Percentiles rank a stretch among this genome's conserved stretches.
phyloP scores from a whole-genome alignment of 352 stramenopile species.

The Globisporangium cystogenes region DNA sequence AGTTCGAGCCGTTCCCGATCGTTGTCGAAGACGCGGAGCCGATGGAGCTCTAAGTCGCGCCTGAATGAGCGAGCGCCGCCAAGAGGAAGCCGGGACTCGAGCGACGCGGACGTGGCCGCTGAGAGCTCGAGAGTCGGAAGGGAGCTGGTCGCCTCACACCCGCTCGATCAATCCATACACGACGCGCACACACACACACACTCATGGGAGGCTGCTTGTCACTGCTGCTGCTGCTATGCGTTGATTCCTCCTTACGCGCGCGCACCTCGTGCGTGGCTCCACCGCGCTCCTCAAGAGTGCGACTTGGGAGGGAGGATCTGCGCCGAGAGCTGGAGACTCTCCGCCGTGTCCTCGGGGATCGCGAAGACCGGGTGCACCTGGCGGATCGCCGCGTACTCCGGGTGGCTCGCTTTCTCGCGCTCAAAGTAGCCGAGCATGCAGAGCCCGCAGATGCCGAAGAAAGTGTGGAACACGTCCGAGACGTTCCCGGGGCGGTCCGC shows the following conservation, averaged over 20 bases:
- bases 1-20: slow-evolving; percentile 69
- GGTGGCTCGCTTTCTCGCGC: slow-evolving; percentile 42
- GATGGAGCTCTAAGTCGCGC: slow-evolving; percentile 71
- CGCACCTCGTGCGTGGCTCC: neutral
- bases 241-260: too few relatives aligned
- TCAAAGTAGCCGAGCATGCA: slow-evolving; percentile 93
- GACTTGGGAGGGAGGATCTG: slow-evolving; percentile 44
- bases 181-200: too few relatives aligned
- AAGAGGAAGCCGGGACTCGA: neutral
- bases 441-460: slow-evolving; percentile 96
- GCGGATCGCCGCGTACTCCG: slow-evolving; percentile 65
- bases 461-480: slow-evolving; percentile 98
- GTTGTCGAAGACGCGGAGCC: slow-evolving; percentile 68
- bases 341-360: slow-evolving; percentile 89
- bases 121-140: too few relatives aligned
- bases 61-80: neutral
- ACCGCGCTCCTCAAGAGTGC: slow-evolving; percentile 1
- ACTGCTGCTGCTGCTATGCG: too few relatives aligned
- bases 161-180: too few relatives aligned
- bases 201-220: too few relatives aligned
- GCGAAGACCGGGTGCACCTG: slow-evolving; percentile 95
- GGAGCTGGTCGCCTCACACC: too few relatives aligned
- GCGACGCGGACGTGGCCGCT: neutral
- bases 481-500: slow-evolving; percentile 96
- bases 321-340: slow-evolving; percentile 78